A percentile compares a stretch with the other conserved stretches of the same genome.
These are phyloP conservation scores for Beauveria varroae DNA, from an alignment of 2,329 filamentous ascomycete genomes.

Conservation along the genomic window DNA sequence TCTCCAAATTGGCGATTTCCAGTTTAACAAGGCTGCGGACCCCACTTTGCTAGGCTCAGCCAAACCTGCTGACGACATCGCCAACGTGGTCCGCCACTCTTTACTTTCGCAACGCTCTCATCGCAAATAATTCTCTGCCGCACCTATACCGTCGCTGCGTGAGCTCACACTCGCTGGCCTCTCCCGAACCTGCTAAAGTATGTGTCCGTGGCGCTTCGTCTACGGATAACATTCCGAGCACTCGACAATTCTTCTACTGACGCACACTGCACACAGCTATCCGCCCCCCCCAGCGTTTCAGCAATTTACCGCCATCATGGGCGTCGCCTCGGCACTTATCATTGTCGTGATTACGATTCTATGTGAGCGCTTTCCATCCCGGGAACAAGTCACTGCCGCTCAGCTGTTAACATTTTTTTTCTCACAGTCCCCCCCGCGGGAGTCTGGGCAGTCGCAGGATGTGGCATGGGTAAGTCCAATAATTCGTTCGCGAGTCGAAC, in stretches of 20 bases:
- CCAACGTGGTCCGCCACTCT: not conserved
- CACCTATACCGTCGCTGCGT: not conserved
- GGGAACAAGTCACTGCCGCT: not conserved
- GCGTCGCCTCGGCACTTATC: constrained; percentile 39
- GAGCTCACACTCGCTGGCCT: too few relatives aligned
- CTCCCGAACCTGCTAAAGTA: not conserved
- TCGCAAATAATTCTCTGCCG: not conserved
- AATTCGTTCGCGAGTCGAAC: not conserved
- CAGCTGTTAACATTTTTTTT: constrained; percentile 16
- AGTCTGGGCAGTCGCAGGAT: constrained; percentile 57
- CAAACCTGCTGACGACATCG: constrained; percentile 8
- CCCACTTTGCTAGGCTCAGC: not conserved
- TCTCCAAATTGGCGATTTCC: not conserved
- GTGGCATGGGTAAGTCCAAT: constrained; percentile 42
- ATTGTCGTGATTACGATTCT: constrained; percentile 46
- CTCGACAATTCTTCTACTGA: not conserved
- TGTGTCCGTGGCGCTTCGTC: not conserved
- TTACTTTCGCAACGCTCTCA: not conserved
- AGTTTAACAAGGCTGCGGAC: constrained; percentile 5
- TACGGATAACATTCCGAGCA: too few relatives aligned
- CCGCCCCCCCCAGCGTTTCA: constrained; percentile 2
- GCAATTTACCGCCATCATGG: constrained; percentile 33
- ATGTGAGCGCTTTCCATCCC: constrained; percentile 30
- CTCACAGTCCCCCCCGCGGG: constrained; percentile 57
- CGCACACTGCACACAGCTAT: not conserved